phyloP scores from a whole-genome alignment of 306 rosid genomes.

The Cicer bijugum region DNA sequence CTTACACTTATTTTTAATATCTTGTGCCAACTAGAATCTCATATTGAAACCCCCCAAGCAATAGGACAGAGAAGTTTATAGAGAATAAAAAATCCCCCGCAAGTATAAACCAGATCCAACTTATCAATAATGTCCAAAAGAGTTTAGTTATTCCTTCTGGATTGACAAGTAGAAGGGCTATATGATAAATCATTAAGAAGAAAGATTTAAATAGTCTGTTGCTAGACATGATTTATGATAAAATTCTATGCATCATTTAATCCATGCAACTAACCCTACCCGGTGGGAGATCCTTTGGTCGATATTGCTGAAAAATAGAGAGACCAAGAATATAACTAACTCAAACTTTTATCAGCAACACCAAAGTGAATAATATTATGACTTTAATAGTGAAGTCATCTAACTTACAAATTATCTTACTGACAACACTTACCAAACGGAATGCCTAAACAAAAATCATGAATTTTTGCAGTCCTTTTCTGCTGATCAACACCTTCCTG shows the following conservation, averaged over 20 bases:
- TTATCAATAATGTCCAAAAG: background rate
- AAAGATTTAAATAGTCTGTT: too few relatives aligned
- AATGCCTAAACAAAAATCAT: slow-evolving; percentile 96
- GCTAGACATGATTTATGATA: background rate
- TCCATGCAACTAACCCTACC: slow-evolving; percentile 13
- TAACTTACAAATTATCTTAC: slow-evolving; percentile 36
- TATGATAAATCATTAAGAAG: background rate
- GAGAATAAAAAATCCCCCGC: background rate
- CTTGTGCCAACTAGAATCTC: slow-evolving; percentile 14
- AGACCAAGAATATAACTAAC: background rate
- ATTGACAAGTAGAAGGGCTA: slow-evolving; percentile 7
- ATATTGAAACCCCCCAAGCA: slow-evolving; percentile 8
- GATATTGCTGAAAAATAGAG: slow-evolving; percentile 12
- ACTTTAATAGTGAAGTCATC: slow-evolving; percentile 26
- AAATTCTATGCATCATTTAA: background rate
- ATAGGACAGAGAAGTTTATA: background rate
- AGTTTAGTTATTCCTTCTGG: background rate
- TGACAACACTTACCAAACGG: slow-evolving; percentile 75
- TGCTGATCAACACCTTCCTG: slow-evolving; percentile 49
- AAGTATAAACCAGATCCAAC: background rate
- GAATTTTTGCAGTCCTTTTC: slow-evolving; percentile 71
- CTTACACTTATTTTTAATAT: slow-evolving; percentile 2
- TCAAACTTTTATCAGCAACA: slow-evolving; percentile 32
- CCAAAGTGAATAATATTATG: slow-evolving; percentile 18
- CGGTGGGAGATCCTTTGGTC: background rate